phyloP scores from a whole-genome alignment of 768 basidiomycete species.

The Suillus decipiens region DNA sequence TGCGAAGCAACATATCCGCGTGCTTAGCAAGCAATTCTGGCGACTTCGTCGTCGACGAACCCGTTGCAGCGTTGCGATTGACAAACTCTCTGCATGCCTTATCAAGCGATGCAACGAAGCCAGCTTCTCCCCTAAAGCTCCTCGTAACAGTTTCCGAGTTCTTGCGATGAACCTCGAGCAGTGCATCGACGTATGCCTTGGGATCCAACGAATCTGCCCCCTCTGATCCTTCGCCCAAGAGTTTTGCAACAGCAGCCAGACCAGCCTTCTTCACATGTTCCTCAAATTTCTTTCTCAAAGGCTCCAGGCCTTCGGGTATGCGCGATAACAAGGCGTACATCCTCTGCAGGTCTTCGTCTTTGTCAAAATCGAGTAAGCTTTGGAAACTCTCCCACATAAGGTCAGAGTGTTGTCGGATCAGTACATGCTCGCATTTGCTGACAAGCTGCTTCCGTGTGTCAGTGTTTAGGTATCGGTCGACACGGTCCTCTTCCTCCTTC shows the following conservation, averaged over 20 bases:
- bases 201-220: constrained; percentile 74
- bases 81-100: constrained; percentile 95
- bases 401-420: constrained; percentile 84
- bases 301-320: constrained; percentile 88
- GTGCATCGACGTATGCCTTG: constrained; percentile 90
- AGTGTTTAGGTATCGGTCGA: constrained; percentile 90
- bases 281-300: constrained; percentile 89
- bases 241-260: constrained; percentile 74
- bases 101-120: constrained; percentile 92
- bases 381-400: constrained; percentile 95
- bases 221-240: constrained; percentile 55
- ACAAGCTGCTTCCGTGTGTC: constrained; percentile 82
- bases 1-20: constrained; percentile 83
- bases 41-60: constrained; percentile 79
- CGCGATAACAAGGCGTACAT: constrained; percentile 94
- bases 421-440: constrained; percentile 85
- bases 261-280: constrained; percentile 94
- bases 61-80: constrained; percentile 90
- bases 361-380: constrained; percentile 85
- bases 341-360: constrained; percentile 90
- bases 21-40: constrained; percentile 93
- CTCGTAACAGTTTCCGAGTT: constrained; percentile 85
- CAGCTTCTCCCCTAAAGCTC: constrained; percentile 90
- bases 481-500: constrained; percentile 92
- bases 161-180: constrained; percentile 90